A percentile compares a stretch with the other conserved stretches of the same genome.
These are phyloP conservation scores for Hyaloscypha hepaticicola DNA, from an alignment of 495 filamentous ascomycete species.

Conservation along the genomic window DNA sequence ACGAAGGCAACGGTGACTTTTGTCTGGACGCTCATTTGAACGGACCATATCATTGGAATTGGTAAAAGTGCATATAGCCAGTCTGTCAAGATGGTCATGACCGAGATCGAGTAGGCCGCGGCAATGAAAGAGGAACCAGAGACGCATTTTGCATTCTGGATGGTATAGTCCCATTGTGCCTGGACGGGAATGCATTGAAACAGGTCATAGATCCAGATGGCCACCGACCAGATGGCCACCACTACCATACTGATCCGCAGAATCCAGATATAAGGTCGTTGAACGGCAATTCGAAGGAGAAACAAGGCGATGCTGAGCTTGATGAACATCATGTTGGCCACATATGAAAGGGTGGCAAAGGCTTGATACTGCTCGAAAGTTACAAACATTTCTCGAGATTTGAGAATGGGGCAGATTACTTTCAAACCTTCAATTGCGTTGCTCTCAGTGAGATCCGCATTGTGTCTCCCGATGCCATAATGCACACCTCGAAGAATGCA, in stretches of 20 bases:
- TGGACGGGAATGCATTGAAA: conserved; percentile 30
- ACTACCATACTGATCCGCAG: conserved; percentile 36
- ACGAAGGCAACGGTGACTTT: conserved; percentile 41
- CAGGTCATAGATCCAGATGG: conserved; percentile 42
- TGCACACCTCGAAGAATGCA: conserved; percentile 36
- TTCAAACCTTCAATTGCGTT: conserved; percentile 38
- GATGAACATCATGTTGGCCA: conserved; percentile 45
- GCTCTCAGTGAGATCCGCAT: conserved; percentile 35
- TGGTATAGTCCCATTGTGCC: conserved; percentile 43
- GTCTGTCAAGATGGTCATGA: conserved; percentile 42
- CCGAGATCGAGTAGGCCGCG: conserved; percentile 41
- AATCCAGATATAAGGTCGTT: conserved; percentile 38
- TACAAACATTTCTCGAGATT: neutral
- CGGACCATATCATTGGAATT: conserved; percentile 43
- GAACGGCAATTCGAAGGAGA: conserved; percentile 39
- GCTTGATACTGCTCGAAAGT: conserved; percentile 36
- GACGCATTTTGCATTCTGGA: conserved; percentile 35
- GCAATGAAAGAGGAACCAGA: conserved; percentile 36
- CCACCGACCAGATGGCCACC: conserved; percentile 39
- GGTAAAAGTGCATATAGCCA: conserved; percentile 44
- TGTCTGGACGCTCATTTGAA: conserved; percentile 37
- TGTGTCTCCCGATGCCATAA: conserved; percentile 39
- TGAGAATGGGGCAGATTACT: conserved; percentile 16
- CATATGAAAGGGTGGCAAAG: conserved; percentile 39
- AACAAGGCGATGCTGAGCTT: conserved; percentile 46